These are phyloP conservation scores for Scheffersomyces insectosa DNA, from an alignment of 1,139 yeast species.

Conservation along the genomic window DNA sequence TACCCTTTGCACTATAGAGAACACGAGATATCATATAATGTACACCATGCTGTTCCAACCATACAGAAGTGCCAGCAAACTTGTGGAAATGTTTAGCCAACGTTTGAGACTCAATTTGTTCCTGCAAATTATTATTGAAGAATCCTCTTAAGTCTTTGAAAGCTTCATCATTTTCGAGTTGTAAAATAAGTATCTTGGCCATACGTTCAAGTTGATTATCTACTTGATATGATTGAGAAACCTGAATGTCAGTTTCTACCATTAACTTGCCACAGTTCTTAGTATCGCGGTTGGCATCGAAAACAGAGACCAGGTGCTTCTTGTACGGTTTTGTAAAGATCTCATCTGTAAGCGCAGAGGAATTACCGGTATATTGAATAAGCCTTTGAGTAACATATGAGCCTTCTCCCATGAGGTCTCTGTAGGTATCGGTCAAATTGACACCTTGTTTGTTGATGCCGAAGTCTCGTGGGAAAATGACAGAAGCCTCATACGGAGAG, in stretches of 20 bases:
- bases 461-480: too few species aligned
- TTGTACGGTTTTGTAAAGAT: neutral
- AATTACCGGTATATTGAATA: neutral
- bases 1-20: conserved; percentile 22
- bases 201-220: neutral
- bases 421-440: neutral
- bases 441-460: too few species aligned
- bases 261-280: neutral
- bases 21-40: conserved; percentile 48
- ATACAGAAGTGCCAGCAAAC: conserved; percentile 49
- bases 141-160: conserved; percentile 1
- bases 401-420: too few species aligned
- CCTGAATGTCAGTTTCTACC: neutral
- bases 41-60: conserved; percentile 46
- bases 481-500: too few species aligned
- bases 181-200: neutral
- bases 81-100: conserved; percentile 1
- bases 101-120: neutral
- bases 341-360: neutral
- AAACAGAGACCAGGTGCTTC: neutral
- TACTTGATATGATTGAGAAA: neutral
- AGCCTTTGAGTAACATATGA: neutral
- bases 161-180: conserved; percentile 1
- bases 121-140: conserved; percentile 1
- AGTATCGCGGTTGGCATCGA: neutral